Base-by-base conservation (phyloP, 371 early-diverging fungal genomes). In the Smittium mucronatum region DNA sequence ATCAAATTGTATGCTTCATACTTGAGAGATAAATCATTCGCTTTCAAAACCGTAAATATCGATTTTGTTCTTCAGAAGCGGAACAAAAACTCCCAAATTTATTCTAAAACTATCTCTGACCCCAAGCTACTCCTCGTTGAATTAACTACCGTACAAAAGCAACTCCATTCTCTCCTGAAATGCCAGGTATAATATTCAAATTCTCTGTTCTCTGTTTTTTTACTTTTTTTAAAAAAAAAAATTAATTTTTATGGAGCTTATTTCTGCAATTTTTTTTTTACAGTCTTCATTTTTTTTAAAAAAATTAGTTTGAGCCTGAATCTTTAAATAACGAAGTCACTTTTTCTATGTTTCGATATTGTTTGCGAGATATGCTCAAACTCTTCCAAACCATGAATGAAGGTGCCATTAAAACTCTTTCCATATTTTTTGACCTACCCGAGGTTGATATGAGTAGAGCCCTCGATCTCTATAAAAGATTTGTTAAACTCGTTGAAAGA, bases 361-460 rank as follows among this genome's bases (percentile, higher is more conserved):
- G 94, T 29, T 78, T 94, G 28, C 89, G 89, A 31, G 97, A 97
- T 74, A 82, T 93, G 76, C 78, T 95, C 64, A 82, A 83, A 15
- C 81, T 95, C 26, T 95, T 93, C 77, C 90, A 91, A 75, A 84
- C 90, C 1, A 81, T 93, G 78, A 97, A 95, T 75, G 93, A 93
- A 75, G 93, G 90, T 25, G 91, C 94, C 34, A 91, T 95, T 69
- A 89, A 91, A 70, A 89, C 47, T 47, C 82, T 95, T 63, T 87
- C 89, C 70, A 85, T 87, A 68, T 97, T 89, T 75, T 93, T 95
- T 81, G 89, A 90, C n/a, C 88, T 97, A 90, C 76, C 79, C 17
- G 88, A 88, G 65, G 69, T 84, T 0, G 89, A 94, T 69, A 94
- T 94, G 58, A 80, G 82, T 69, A 82, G 84, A n/a, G 86, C 92